Evolutionary conservation across 371 early-diverging fungal genomes (phyloP).

Genomic region (Rhizopus arrhizus): DNA sequence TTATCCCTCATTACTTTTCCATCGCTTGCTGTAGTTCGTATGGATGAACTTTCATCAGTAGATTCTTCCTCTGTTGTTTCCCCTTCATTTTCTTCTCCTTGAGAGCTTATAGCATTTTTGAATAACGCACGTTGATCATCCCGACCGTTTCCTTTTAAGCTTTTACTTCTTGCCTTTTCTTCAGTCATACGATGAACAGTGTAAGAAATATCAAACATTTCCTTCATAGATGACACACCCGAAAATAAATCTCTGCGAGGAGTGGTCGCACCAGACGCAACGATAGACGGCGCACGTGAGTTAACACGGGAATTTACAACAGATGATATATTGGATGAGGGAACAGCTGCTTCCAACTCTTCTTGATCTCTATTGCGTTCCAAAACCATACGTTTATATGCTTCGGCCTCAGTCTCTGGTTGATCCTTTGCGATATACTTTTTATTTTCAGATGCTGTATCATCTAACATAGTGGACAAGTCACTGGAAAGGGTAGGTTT

Average conservation of each 20-base stretch:
- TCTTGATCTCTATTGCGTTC: conserved; percentile 29
- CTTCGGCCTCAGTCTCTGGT: conserved; percentile 28
- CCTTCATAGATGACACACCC: conserved; percentile 59
- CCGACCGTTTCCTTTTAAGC: conserved; percentile 2
- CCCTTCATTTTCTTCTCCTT: conserved; percentile 23
- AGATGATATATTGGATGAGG: conserved; percentile 21
- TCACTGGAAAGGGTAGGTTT: too few relatives aligned
- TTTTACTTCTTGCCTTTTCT: conserved; percentile 50
- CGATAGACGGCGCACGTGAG: conserved; percentile 28
- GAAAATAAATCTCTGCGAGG: conserved; percentile 44
- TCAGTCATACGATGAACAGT: conserved; percentile 67
- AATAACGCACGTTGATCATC: conserved; percentile 15
- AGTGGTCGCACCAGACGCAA: conserved; percentile 24
- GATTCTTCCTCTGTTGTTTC: conserved; percentile 22
- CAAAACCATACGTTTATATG: conserved; percentile 30
- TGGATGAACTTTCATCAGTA: conserved; percentile 25
- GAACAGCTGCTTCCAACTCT: conserved; percentile 27
- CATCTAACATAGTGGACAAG: too few relatives aligned
- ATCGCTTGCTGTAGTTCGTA: conserved; percentile 8
- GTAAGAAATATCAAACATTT: conserved; percentile 65
- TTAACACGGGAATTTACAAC: conserved; percentile 24
- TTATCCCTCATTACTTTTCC: conserved; percentile 6
- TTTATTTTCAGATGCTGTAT: too few relatives aligned
- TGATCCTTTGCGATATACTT: too few relatives aligned
- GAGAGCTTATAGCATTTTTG: conserved; percentile 20